Conservation (phyloP, 306 rosid genomes). For the Rosa multiflora region DNA sequence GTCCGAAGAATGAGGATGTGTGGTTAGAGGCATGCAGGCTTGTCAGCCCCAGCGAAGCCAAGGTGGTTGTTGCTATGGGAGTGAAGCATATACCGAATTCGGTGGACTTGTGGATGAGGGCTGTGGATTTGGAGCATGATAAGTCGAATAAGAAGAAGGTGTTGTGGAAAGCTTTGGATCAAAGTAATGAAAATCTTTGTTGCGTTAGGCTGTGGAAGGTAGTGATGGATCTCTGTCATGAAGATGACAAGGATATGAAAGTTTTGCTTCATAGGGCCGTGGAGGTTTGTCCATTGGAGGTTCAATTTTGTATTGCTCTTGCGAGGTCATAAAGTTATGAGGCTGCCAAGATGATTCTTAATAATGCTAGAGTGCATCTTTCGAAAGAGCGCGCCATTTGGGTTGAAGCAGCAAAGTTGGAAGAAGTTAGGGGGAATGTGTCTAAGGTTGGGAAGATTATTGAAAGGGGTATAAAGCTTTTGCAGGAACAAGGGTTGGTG, state of each 20-base stretch:
- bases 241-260: slow-evolving; percentile 58
- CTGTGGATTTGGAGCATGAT: slow-evolving; percentile 69
- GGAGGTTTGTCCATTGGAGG: slow-evolving; percentile 76
- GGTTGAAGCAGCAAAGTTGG: slow-evolving; percentile 85
- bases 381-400: slow-evolving; percentile 78
- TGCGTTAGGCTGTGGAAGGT: slow-evolving; percentile 88
- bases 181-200: slow-evolving; percentile 3
- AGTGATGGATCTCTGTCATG: slow-evolving; percentile 62
- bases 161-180: slow-evolving; percentile 71
- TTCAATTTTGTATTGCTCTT: slow-evolving; percentile 77
- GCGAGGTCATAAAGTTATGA: slow-evolving; percentile 79
- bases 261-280: slow-evolving; percentile 75
- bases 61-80: slow-evolving; percentile 69
- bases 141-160: slow-evolving; percentile 60
- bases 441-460: slow-evolving; percentile 73
- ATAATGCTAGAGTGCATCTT: slow-evolving; percentile 63
- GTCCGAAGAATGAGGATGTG: slow-evolving; percentile 80
- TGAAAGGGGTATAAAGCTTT: slow-evolving; percentile 62
- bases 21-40: slow-evolving; percentile 86
- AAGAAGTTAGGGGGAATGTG: slow-evolving; percentile 78
- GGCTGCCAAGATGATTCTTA: slow-evolving; percentile 65
- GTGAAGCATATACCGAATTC: slow-evolving; percentile 69
- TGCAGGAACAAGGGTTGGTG: slow-evolving; percentile 65
- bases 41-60: slow-evolving; percentile 71
- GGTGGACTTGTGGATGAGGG: slow-evolving; percentile 78